Evolutionary conservation across 2,329 filamentous ascomycete genomes (phyloP).

Genomic region (Ceratocystis cacaofunesta): DNA sequence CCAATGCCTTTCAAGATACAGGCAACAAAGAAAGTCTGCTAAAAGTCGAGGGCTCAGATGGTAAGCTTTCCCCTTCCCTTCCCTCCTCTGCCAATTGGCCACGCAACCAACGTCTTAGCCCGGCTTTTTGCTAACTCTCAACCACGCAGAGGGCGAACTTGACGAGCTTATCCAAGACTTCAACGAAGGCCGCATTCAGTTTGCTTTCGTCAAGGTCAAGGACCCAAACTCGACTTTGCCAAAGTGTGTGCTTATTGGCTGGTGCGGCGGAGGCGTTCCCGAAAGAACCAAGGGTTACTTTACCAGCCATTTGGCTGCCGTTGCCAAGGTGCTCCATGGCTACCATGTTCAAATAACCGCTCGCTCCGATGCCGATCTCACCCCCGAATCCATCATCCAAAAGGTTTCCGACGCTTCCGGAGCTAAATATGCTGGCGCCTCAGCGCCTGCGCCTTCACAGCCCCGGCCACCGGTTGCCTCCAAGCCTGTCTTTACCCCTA

Average conservation of each 20-base stretch:
- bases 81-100: neutral
- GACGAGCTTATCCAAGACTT: slow-evolving; percentile 86
- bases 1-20: slow-evolving; percentile 82
- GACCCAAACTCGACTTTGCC: slow-evolving; percentile 81
- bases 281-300: slow-evolving; percentile 98
- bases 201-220: slow-evolving; percentile 91
- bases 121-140: neutral
- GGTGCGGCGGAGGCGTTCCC: slow-evolving; percentile 96
- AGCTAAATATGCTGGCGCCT: slow-evolving; percentile 71
- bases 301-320: slow-evolving; percentile 78
- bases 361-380: slow-evolving; percentile 76
- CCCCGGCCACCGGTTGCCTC: slow-evolving; percentile 51
- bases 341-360: slow-evolving; percentile 98
- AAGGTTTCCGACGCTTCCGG: slow-evolving; percentile 93
- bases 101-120: slow-evolving; percentile 5
- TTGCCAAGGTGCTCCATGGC: slow-evolving; percentile 84
- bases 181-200: slow-evolving; percentile 90
- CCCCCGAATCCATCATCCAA: slow-evolving; percentile 73
- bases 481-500: slow-evolving; percentile 86
- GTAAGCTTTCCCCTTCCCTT: slow-evolving; percentile 30
- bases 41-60: slow-evolving; percentile 85
- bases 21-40: slow-evolving; percentile 82
- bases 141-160: slow-evolving; percentile 64
- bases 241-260: slow-evolving; percentile 86
- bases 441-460: slow-evolving; percentile 33